phyloP scores from a whole-genome alignment of 1,284 basidiomycete species.

The Cerioporus squamosus region DNA sequence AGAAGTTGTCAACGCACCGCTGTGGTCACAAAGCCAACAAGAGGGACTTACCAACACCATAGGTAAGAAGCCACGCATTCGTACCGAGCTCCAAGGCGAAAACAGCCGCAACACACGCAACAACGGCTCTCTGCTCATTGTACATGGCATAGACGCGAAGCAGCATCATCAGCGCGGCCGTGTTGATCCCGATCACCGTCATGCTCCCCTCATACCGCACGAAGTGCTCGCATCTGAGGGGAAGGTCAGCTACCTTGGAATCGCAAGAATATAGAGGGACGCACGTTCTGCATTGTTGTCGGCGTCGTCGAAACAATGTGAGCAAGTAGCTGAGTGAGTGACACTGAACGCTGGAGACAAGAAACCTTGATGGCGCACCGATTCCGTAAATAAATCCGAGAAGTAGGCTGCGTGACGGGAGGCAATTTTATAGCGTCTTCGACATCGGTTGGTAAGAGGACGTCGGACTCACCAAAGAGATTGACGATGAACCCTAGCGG shows the following conservation, averaged over 20 bases:
- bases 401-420: slow-evolving; percentile 42
- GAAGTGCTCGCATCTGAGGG: slow-evolving; percentile 47
- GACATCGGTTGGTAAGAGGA: no score
- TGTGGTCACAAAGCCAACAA: neutral
- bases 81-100: slow-evolving; percentile 46
- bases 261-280: neutral
- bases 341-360: neutral
- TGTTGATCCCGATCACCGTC: slow-evolving; percentile 51
- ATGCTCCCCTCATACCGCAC: slow-evolving; percentile 56
- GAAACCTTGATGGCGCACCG: slow-evolving; percentile 37
- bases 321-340: neutral
- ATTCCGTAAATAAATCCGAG: slow-evolving; percentile 43
- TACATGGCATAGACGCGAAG: slow-evolving; percentile 56
- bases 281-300: slow-evolving; percentile 15
- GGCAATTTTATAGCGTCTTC: no score
- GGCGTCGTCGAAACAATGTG: neutral
- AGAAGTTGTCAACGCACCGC: neutral
- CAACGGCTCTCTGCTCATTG: slow-evolving; percentile 37
- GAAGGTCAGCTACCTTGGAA: neutral
- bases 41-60: slow-evolving; percentile 22
- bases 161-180: slow-evolving; percentile 60
- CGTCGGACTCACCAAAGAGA: slow-evolving; percentile 42
- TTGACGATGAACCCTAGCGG: slow-evolving; percentile 55
- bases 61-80: slow-evolving; percentile 52
- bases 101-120: slow-evolving; percentile 40